These are phyloP conservation scores for Wallemia hederae DNA, from an alignment of 1,284 basidiomycete species.

Conservation along the genomic window DNA sequence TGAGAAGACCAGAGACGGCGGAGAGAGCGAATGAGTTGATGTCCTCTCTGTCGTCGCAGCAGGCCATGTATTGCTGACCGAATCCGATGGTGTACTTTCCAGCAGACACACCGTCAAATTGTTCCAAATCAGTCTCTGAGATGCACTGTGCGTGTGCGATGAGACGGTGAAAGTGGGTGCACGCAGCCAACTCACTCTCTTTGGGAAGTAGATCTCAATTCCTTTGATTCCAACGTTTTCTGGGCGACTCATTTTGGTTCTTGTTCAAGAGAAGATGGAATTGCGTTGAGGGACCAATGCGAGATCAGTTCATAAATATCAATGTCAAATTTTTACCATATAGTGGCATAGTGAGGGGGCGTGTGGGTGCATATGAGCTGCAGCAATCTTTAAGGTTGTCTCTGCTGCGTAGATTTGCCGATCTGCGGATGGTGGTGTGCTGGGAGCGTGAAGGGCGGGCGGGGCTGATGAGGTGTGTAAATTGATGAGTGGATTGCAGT, in stretches of 20 bases:
- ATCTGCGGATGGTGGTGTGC: too few species aligned
- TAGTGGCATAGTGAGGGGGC: neutral
- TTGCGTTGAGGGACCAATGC: neutral
- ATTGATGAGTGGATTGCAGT: too few species aligned
- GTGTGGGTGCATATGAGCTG: too few species aligned
- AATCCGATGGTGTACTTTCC: slow-evolving; percentile 99
- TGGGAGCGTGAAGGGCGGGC: too few species aligned
- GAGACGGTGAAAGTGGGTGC: neutral
- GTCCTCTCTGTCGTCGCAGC: slow-evolving; percentile 53
- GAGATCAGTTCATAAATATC: neutral
- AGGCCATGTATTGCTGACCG: slow-evolving; percentile 93
- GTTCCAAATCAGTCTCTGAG: slow-evolving; percentile 80
- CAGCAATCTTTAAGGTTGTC: too few species aligned
- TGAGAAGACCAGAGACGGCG: slow-evolving; percentile 61
- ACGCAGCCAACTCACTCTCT: slow-evolving; percentile 9
- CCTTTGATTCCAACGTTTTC: slow-evolving; percentile 15
- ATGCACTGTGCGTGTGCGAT: slow-evolving; percentile 31
- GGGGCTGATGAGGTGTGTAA: too few species aligned
- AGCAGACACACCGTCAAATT: slow-evolving; percentile 75
- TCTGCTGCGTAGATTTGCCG: too few species aligned
- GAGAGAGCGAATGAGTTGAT: neutral
- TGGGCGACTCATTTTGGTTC: neutral
- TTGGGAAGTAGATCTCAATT: slow-evolving; percentile 16
- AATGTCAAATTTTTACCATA: neutral
- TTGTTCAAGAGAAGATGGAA: neutral